These are phyloP conservation scores for Cutaneotrichosporon dermatis DNA, from an alignment of 1,284 basidiomycete species.

Conservation along the genomic window DNA sequence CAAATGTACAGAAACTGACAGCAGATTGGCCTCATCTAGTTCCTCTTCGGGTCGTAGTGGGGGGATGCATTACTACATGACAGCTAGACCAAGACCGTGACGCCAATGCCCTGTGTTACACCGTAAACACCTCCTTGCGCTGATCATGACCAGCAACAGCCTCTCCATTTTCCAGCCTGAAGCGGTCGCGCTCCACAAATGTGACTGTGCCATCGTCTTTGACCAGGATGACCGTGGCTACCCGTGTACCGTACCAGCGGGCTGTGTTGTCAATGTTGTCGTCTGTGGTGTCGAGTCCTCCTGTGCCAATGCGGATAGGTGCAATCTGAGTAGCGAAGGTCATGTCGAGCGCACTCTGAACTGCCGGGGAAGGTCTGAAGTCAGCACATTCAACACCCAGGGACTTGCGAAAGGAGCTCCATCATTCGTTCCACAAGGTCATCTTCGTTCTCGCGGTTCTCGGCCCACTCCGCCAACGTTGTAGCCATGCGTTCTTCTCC, in stretches of 20 bases:
- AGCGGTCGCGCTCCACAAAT: constrained; percentile 44
- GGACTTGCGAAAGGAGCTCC: constrained; percentile 35
- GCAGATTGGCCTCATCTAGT: constrained; percentile 52
- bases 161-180: constrained; percentile 27
- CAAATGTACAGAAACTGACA: constrained; percentile 1
- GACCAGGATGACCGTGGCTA: constrained; percentile 43
- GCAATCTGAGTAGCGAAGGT: constrained; percentile 27
- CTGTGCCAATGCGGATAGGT: constrained; percentile 22
- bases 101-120: background rate
- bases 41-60: constrained; percentile 16
- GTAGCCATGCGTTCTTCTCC: constrained; percentile 32
- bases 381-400: background rate
- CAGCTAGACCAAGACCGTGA: background rate
- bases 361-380: constrained; percentile 10
- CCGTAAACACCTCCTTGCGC: background rate
- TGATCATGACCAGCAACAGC: constrained; percentile 1
- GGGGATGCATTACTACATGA: constrained; percentile 22
- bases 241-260: constrained; percentile 43
- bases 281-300: background rate
- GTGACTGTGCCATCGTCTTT: constrained; percentile 34
- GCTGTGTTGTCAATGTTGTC: background rate
- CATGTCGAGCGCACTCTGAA: constrained; percentile 15
- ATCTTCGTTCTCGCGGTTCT: constrained; percentile 19
- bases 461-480: constrained; percentile 25
- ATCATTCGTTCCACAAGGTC: constrained; percentile 37